phyloP scores from a whole-genome alignment of 148 eudicot genomes.

The Fagopyrum homotropicum region DNA sequence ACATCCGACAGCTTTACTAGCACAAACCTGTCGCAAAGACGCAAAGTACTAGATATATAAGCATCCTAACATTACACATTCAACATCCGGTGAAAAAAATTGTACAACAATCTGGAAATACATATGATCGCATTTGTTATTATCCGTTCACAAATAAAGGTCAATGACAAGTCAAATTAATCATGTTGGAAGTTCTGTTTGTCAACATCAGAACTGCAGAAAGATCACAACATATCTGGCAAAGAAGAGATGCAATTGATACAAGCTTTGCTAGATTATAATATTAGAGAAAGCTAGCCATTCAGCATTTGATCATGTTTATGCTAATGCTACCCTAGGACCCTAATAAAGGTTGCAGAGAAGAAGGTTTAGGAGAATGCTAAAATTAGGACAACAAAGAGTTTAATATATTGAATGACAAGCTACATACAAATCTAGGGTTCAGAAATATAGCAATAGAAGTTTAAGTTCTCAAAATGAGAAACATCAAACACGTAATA shows the following conservation, averaged over 20 bases:
- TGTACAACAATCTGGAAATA: neutral
- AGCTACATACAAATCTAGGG: neutral
- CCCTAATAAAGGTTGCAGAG: neutral
- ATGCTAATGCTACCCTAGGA: neutral
- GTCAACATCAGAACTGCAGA: neutral
- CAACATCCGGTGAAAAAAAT: neutral
- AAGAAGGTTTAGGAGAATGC: neutral
- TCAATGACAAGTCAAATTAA: neutral
- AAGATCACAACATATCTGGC: neutral
- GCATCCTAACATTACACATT: neutral
- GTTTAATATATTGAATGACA: neutral
- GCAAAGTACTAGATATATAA: neutral
- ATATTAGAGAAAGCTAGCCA: neutral
- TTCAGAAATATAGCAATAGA: neutral
- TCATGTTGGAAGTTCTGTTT: neutral
- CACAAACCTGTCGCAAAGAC: constrained; percentile 40
- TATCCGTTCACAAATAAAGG: neutral
- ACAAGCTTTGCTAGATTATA: neutral
- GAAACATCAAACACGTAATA: neutral
- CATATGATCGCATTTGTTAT: neutral
- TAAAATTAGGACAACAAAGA: neutral
- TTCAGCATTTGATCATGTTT: neutral
- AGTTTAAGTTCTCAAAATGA: neutral
- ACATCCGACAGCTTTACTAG: constrained; percentile 50
- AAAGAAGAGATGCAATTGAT: neutral